Base-by-base conservation (phyloP, 441 rosid genomes). In the Populus trichocarpa region DNA sequence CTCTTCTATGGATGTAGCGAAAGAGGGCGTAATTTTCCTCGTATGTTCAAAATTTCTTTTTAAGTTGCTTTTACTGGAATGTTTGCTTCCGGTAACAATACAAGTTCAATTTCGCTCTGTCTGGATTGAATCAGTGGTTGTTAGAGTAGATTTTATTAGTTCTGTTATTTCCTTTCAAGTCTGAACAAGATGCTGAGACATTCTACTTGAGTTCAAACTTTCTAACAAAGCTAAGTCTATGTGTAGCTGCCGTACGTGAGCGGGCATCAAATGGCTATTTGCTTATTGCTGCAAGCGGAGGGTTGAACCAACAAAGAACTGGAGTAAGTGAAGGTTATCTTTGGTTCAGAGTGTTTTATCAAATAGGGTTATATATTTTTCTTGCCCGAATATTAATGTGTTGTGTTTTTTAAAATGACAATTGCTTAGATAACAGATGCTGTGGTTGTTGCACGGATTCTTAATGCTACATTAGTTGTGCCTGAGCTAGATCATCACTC, bases 401-500 rank as follows among this genome's bases (percentile, higher is more conserved):
- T 50, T 50, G 57, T 50, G 20, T 50, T 50, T 50, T 50, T 50
- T 67, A 72, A 42, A 69, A 16, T 81, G 42, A 77, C 66, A 70
- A 40, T 72, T 69, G 75, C 74, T 57, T 92, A 96, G 99, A 94
- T 96, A 87, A 93, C 92, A 3, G 98, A 96, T 91, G 98, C 99
- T 78, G 98, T 96, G 67, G 96, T 90, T 80, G 98, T 94, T 84
- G 98, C 98, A 50, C 84, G 91, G 76, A 88, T 94, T 85, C 98
- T 94, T 69, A 96, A 94, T 82, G 98, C 97, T 67, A 94, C 99
- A 20, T 85, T 96, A 77, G 97, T 96, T 75, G 93, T 96, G 74
- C 99, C 98, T 11, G 93, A 93, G 89, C 84, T 96, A 85, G 98
- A 96, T 87, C 99, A 91, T 86, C 92, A 93, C 81, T 96, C 99